A percentile compares a stretch with the other conserved stretches of the same genome.
Conservation (phyloP, 331 rosid genomes). For the Ulmus americana region DNA sequence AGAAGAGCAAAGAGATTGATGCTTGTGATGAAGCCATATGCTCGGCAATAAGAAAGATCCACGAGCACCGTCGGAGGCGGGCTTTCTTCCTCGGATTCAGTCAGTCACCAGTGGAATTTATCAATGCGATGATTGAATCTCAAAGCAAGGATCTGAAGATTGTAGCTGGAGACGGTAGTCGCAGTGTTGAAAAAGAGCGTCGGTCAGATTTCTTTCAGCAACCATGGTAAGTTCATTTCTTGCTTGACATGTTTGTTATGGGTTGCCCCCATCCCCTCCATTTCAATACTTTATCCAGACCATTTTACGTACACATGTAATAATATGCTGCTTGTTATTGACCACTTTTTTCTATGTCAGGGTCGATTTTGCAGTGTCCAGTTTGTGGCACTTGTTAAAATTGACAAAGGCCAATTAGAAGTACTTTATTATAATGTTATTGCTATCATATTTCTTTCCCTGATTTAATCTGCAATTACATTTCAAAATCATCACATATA, state of each 20-base stretch:
- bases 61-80: constrained; percentile 88
- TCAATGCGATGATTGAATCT: constrained; percentile 82
- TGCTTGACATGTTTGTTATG: not conserved
- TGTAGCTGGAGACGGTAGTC: constrained; percentile 88
- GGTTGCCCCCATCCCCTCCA: not conserved
- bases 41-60: constrained; percentile 78
- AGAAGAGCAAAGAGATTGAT: constrained; percentile 93
- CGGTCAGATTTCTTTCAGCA: constrained; percentile 88
- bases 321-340: not conserved
- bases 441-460: not conserved
- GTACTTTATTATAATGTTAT: not conserved
- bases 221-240: constrained; percentile 62
- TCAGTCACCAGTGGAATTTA: constrained; percentile 94
- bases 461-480: not conserved
- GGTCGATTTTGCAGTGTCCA: not conserved
- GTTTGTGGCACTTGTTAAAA: not conserved
- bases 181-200: constrained; percentile 79
- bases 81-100: constrained; percentile 97
- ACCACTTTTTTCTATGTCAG: not conserved
- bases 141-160: constrained; percentile 88
- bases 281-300: not conserved
- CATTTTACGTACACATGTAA: not conserved
- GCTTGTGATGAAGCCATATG: constrained; percentile 88
- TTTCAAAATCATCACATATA: not conserved
- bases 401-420: not conserved